Evolutionary conservation across 1,284 basidiomycete genomes (phyloP).

Genomic region (Earliella scabrosa): DNA sequence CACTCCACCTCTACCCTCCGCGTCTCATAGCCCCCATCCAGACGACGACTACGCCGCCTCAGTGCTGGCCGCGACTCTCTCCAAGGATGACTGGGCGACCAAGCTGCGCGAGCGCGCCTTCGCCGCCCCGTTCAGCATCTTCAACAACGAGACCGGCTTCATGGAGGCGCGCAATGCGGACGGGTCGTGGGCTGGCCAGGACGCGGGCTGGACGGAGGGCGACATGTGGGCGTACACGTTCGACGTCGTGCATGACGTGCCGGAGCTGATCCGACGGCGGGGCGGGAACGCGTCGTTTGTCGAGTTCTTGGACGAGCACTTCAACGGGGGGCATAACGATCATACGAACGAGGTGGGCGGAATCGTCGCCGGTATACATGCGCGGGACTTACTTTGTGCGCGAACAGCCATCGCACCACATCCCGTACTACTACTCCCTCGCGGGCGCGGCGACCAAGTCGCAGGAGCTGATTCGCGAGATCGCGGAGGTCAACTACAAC

Average conservation of each 20-base stretch:
- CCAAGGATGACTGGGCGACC: slow-evolving; percentile 51
- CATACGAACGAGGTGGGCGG: slow-evolving; percentile 77
- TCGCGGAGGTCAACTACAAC: slow-evolving; percentile 69
- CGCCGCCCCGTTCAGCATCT: slow-evolving; percentile 65
- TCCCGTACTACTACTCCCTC: slow-evolving; percentile 81
- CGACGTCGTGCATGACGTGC: slow-evolving; percentile 75
- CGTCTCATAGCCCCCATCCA: slow-evolving; percentile 32
- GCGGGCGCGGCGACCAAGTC: slow-evolving; percentile 72
- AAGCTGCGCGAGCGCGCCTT: slow-evolving; percentile 62
- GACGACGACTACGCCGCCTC: slow-evolving; percentile 82
- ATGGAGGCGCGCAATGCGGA: slow-evolving; percentile 79
- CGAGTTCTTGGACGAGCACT: slow-evolving; percentile 75
- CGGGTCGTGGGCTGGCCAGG: slow-evolving; percentile 74
- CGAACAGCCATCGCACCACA: slow-evolving; percentile 85
- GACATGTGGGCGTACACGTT: slow-evolving; percentile 87
- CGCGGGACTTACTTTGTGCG: too few species aligned
- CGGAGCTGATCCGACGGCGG: slow-evolving; percentile 62
- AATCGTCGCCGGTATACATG: too few species aligned
- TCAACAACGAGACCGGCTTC: slow-evolving; percentile 74
- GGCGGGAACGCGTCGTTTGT: slow-evolving; percentile 73
- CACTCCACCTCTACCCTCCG: neutral
- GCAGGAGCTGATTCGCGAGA: slow-evolving; percentile 70
- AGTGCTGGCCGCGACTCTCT: slow-evolving; percentile 58
- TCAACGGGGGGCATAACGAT: slow-evolving; percentile 80
- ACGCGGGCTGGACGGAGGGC: slow-evolving; percentile 81